A percentile compares a stretch with the other conserved stretches of the same genome.
These are phyloP conservation scores for Stereum hirsutum DNA, from an alignment of 1,284 basidiomycete species.

Conservation along the genomic window DNA sequence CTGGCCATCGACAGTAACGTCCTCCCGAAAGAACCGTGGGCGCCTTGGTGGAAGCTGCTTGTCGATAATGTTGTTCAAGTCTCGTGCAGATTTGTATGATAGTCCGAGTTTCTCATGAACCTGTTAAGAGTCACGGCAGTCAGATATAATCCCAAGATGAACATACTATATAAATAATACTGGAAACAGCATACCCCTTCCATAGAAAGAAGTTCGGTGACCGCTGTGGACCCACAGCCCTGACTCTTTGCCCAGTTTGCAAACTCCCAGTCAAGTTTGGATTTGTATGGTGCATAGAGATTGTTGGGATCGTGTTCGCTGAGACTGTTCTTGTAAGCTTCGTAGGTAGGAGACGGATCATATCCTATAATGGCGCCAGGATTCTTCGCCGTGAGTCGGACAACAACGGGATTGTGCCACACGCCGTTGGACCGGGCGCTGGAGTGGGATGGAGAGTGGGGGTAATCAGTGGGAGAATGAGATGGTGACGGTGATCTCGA, in stretches of 20 bases:
- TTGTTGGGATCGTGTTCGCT: no score
- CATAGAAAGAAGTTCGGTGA: conserved; percentile 14
- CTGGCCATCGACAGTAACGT: conserved; percentile 16
- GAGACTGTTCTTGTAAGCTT: no score
- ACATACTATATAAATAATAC: not conserved
- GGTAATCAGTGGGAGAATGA: no score
- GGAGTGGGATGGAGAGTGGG: no score
- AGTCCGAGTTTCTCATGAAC: conserved; percentile 16
- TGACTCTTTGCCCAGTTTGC: conserved; percentile 14
- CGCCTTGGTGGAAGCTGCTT: conserved; percentile 16
- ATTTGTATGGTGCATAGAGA: conserved; percentile 10
- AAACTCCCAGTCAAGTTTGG: conserved; percentile 13
- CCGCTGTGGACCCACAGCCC: conserved; percentile 12
- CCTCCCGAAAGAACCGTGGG: conserved; percentile 12
- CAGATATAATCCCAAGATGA: no score
- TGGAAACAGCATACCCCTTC: conserved; percentile 10
- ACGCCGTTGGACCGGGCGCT: no score
- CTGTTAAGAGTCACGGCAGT: no score
- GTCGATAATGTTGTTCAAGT: conserved; percentile 24
- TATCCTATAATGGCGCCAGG: no score
- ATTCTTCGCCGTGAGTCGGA: no score
- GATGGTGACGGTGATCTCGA: no score
- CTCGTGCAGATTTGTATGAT: conserved; percentile 17
- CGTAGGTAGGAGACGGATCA: no score
- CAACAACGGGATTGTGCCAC: no score